Evolutionary conservation across 2,329 filamentous ascomycete genomes (phyloP).

Genomic region (Achaetomium macrosporum): DNA sequence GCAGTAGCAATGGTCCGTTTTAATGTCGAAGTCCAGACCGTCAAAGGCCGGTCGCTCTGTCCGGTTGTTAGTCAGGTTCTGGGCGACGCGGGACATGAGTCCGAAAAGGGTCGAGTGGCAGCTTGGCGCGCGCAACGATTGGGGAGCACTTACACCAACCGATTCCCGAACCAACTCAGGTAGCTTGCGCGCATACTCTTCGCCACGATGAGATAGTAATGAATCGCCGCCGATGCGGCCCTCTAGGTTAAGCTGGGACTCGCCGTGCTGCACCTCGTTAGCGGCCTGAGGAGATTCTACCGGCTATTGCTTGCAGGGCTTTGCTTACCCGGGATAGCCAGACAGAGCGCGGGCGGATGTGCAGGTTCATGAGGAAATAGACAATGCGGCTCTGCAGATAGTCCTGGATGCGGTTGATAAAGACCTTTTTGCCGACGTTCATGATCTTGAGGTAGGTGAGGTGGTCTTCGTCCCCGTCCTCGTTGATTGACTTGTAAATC

Average conservation of each 20-base stretch:
- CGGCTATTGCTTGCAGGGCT: neutral
- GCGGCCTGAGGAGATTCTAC: neutral
- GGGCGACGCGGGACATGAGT: constrained; percentile 3
- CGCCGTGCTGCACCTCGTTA: constrained; percentile 65
- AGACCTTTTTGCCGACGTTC: constrained; percentile 90
- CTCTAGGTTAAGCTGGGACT: constrained; percentile 85
- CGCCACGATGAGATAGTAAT: constrained; percentile 75
- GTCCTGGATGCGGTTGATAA: constrained; percentile 96
- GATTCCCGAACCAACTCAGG: constrained; percentile 81
- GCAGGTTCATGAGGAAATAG: constrained; percentile 97
- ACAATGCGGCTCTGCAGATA: constrained; percentile 95
- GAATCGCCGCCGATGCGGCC: constrained; percentile 93
- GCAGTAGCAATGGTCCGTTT: constrained; percentile 88
- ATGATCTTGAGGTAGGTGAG: constrained; percentile 97
- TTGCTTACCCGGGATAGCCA: constrained; percentile 82
- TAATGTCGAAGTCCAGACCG: constrained; percentile 58
- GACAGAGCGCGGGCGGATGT: constrained; percentile 93
- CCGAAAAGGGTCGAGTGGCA: neutral
- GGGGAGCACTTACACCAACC: constrained; percentile 61
- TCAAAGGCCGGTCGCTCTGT: constrained; percentile 56
- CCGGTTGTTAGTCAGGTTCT: constrained; percentile 20
- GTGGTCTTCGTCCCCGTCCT: constrained; percentile 69
- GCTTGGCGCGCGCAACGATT: constrained; percentile 19
- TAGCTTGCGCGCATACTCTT: constrained; percentile 79
- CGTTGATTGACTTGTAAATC: constrained; percentile 89